Base-by-base conservation (phyloP, 179 eudicot species). In the Gypsophila paniculata region DNA sequence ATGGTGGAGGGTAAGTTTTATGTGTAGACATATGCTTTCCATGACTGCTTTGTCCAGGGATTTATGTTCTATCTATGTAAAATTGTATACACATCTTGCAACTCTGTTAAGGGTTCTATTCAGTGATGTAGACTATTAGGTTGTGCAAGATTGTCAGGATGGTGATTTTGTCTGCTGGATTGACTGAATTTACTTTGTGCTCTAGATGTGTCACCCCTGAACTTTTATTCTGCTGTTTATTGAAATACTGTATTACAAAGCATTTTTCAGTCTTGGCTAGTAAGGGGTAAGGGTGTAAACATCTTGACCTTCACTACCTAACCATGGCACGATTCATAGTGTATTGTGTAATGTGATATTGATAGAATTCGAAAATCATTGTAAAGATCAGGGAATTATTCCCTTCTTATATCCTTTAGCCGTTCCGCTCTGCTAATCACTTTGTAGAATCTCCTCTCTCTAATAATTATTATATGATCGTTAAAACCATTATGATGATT, bases 1-100 rank as follows among this genome's bases (percentile, higher is more conserved):
- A 92, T 74, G 97, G 97, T 80, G 99, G 96, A 42, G 97, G 97
- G 99, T 95, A 82, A 92, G 97, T 55, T 29, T 68, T 58, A 38
- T 65, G 6, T 44, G 14, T 49, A 15, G 19, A 48, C 70, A 34
- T 21, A 49, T 38, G 29, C 36, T 11, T n/a, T 61, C n/a, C 14
- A 66, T 54, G 0, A 42, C n/a, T 57, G 12, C 15, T 49, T 3
- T 52, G 25, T 39, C 65, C 63, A 12, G 52, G n/a, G 14, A 42
- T 57, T 42, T 39, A 17, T 76, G 61, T 34, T 34, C 15, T n/a
- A 53, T 57, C 22, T 21, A 29, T 46, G 52, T 51, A 17, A 62
- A 3, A 46, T 54, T 54, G 25, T 6, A n/a, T n/a, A 6, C 59
- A 54, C 14, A 10, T 57, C 3, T 0, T 19, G 49, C 48, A 36